These are phyloP conservation scores for Nigrospora sphaerica DNA, from an alignment of 2,329 filamentous ascomycete genomes.

Conservation along the genomic window DNA sequence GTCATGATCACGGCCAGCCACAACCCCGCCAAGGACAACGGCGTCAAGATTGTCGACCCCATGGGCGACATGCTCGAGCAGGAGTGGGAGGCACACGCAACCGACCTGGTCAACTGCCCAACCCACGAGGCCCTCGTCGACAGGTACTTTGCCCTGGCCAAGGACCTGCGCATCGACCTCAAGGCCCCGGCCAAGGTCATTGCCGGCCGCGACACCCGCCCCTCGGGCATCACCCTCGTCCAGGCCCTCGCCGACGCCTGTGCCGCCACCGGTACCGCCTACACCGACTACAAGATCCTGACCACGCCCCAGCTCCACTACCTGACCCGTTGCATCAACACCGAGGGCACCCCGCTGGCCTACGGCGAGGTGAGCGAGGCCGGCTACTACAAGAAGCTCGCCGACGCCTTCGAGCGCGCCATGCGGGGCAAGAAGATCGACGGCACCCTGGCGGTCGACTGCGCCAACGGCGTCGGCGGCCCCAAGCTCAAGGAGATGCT, in stretches of 20 bases:
- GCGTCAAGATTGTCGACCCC: constrained; percentile 92
- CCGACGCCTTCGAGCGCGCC: constrained; percentile 74
- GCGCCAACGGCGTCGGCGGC: constrained; percentile 92
- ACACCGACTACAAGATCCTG: constrained; percentile 80
- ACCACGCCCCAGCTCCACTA: constrained; percentile 99
- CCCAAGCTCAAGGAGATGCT: constrained; percentile 83
- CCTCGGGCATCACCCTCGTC: constrained; percentile 80
- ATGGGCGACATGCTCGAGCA: constrained; percentile 97
- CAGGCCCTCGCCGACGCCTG: constrained; percentile 73
- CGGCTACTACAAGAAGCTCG: constrained; percentile 93
- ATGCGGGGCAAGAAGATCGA: constrained; percentile 69
- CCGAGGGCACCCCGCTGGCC: constrained; percentile 74
- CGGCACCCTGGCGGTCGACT: constrained; percentile 79
- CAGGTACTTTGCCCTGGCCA: constrained; percentile 68
- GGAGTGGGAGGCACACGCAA: constrained; percentile 88
- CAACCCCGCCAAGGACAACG: constrained; percentile 85
- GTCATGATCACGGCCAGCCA: constrained; percentile 95
- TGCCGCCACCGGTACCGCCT: constrained; percentile 65
- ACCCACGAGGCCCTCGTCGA: constrained; percentile 68
- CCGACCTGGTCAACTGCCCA: constrained; percentile 77
- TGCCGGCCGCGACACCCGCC: constrained; percentile 86
- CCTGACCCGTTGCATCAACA: constrained; percentile 89
- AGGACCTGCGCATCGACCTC: constrained; percentile 69
- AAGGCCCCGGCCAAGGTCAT: constrained; percentile 69
- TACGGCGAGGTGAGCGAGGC: constrained; percentile 86